Evolutionary conservation across 179 eudicot species (phyloP).

Genomic region (Carnegiea gigantea): DNA sequence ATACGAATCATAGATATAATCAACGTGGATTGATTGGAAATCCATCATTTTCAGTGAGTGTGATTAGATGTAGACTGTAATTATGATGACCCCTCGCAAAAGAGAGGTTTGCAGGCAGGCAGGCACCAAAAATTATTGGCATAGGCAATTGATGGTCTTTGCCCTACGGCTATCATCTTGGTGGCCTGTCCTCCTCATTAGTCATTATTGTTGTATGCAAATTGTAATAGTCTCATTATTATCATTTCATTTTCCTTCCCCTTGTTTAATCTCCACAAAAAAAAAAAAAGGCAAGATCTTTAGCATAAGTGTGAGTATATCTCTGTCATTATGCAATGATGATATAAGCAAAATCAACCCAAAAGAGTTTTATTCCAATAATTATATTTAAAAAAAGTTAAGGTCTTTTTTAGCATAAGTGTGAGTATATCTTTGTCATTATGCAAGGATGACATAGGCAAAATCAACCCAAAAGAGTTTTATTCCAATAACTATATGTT

Average conservation of each 20-base stretch:
- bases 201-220: background rate
- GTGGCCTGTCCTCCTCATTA: conserved; percentile 13
- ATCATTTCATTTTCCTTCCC: background rate
- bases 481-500: no score
- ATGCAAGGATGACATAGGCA: no score
- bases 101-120: conserved; percentile 4
- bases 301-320: no score
- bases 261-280: no score
- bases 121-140: conserved; percentile 9
- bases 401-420: no score
- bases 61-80: background rate
- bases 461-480: no score
- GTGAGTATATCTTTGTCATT: no score
- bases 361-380: no score
- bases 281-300: no score
- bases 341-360: no score
- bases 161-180: background rate
- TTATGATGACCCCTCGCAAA: background rate
- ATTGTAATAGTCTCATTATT: background rate
- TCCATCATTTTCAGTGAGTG: conserved; percentile 3
- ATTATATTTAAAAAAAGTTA: no score
- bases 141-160: conserved; percentile 5
- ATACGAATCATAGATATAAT: background rate
- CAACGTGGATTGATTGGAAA: background rate
- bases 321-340: no score